These are phyloP conservation scores for Kingdonia uniflora DNA, from an alignment of 164 flowering plant species.

Conservation along the genomic window DNA sequence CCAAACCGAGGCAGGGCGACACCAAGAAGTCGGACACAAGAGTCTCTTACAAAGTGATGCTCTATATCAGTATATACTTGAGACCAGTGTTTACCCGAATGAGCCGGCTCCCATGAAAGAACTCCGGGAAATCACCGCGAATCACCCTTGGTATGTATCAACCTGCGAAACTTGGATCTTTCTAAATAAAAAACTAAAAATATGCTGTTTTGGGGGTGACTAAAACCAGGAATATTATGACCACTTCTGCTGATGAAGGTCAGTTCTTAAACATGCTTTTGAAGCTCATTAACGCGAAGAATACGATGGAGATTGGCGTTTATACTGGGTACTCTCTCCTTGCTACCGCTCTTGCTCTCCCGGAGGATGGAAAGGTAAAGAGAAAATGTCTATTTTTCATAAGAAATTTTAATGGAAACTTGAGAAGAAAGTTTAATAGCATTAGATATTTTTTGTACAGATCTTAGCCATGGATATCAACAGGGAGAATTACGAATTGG, in stretches of 20 bases:
- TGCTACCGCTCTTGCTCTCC: constrained; percentile 60
- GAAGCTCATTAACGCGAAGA: constrained; percentile 57
- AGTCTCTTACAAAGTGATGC: constrained; percentile 85
- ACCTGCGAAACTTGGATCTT: neutral
- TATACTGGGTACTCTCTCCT: constrained; percentile 65
- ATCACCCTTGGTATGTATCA: constrained; percentile 50
- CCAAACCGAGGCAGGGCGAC: constrained; percentile 18
- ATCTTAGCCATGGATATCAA: constrained; percentile 94
- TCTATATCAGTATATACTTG: constrained; percentile 75
- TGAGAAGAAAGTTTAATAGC: too few species aligned
- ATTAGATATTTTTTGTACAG: too few species aligned
- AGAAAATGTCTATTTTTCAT: too few species aligned
- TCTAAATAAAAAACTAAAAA: neutral
- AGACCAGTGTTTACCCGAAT: constrained; percentile 67
- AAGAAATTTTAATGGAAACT: too few species aligned
- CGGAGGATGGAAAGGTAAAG: constrained; percentile 53
- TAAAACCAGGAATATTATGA: constrained; percentile 47
- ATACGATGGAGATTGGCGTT: constrained; percentile 66
- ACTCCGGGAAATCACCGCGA: constrained; percentile 58
- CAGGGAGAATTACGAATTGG: constrained; percentile 78
- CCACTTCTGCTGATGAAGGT: constrained; percentile 68
- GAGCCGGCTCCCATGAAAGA: constrained; percentile 54
- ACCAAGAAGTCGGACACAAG: constrained; percentile 90
- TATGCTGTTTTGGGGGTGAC: neutral
- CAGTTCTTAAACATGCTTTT: constrained; percentile 56